Base-by-base conservation (phyloP, 1,284 basidiomycete genomes). In the Entoloma clypeatum region DNA sequence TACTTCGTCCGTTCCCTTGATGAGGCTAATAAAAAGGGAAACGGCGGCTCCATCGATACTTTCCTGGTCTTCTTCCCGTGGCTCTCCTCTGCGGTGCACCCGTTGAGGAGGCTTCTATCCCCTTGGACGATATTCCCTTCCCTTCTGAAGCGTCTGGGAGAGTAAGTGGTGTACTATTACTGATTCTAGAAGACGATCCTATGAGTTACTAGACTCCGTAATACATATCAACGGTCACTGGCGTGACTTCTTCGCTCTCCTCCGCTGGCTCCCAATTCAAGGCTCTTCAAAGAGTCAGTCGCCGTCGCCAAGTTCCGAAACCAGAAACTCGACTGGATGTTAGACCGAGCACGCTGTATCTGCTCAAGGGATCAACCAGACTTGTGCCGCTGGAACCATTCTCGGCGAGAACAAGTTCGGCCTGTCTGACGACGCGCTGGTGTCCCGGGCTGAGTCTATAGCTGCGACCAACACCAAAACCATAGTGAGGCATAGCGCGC, bases 401-500 rank as follows among this genome's bases (percentile, higher is more conserved):
- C n/a, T n/a, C n/a, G n/a, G n/a, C n/a, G n/a, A n/a, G n/a, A n/a
- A n/a, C n/a, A n/a, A n/a, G n/a, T n/a, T n/a, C n/a, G n/a, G n/a
- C n/a, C n/a, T n/a, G n/a, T n/a, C n/a, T n/a, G n/a, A n/a, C n/a
- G n/a, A n/a, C n/a, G n/a, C n/a, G n/a, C n/a, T n/a, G n/a, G n/a
- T n/a, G n/a, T n/a, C n/a, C n/a, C n/a, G n/a, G n/a, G n/a, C n/a
- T n/a, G n/a, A n/a, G n/a, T n/a, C n/a, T n/a, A 10, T 2, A 48
- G 45, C 49, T 45, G 13, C 46, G 43, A 17, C 49, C 49, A 16
- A 50, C 30, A 9, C 49, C 49, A 25, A 50, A 50, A 2, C 49
- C 43, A 24, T 45, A 50, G 21, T 50, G 45, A 2, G 49, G 45
- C 40, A 48, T 42, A 17, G 36, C 39, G 28, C 46, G 46, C 26